Base-by-base conservation (phyloP, 176 grass and related monocot genomes). In the Oryza brachyantha region DNA sequence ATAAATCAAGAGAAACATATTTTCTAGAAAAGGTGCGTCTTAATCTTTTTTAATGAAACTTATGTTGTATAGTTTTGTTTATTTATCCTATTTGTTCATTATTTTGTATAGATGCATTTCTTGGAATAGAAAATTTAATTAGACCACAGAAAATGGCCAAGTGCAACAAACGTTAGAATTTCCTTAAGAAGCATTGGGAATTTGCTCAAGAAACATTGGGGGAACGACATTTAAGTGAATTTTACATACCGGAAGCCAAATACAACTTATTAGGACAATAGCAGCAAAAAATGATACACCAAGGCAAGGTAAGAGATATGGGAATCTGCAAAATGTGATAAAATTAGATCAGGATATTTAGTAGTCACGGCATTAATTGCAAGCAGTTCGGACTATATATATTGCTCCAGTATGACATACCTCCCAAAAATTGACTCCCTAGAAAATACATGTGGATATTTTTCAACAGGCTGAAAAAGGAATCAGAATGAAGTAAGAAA, bases 191-290 rank as follows among this genome's bases (percentile, higher is more conserved):
- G 62, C 2, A 9, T 6, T 0, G 63, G 17, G 5, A 13, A 34
- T 32, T 64, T 55, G 46, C 19, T 57, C 64, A 2, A 29, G 3
- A 55, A 63, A 69, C 2, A 9, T 6, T 0, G 63, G 25, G 10
- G 16, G 43, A 5, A 29, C 60, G 31, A 19, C 12, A 39, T 65
- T 22, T 45, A 68, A 40, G 13, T 62, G 24, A 64, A 87, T 11
- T 75, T 62, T 80, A 89, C 94, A 68, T 91, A 97, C 94, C 42
- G 77, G 91, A 72, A 93, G 86, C 91, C 86, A 93, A 29, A 83
- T 72, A 74, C 86, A 93, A 25, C 50, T 82, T 91, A 97, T 84
- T 28, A 97, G 46, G 25, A 90, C 84, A 77, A 77, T 26, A 24
- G 79, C 32, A 66, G 88, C 86, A 59, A 97, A 83, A 22, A 85